phyloP scores from a whole-genome alignment of 805 yeast species.

The Saccharomyces jurei region DNA sequence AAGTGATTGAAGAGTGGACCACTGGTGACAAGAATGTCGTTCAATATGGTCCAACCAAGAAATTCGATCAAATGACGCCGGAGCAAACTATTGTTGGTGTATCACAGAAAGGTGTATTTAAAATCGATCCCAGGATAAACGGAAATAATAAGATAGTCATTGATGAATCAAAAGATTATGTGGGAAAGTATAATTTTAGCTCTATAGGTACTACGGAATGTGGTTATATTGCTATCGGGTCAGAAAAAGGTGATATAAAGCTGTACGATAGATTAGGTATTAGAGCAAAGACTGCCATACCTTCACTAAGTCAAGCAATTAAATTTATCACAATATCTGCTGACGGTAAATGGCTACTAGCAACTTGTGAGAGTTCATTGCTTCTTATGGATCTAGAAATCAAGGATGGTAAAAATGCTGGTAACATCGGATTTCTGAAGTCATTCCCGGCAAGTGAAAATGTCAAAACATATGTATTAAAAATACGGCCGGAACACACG shows the following conservation, averaged over 20 bases:
- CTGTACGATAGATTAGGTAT: slow-evolving; percentile 66
- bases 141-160: slow-evolving; percentile 51
- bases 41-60: slow-evolving; percentile 60
- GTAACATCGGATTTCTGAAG: slow-evolving; percentile 54
- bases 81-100: slow-evolving; percentile 73
- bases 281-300: slow-evolving; percentile 69
- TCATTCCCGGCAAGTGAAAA: slow-evolving; percentile 56
- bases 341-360: slow-evolving; percentile 75
- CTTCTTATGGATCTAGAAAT: slow-evolving; percentile 61
- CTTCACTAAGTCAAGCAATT: slow-evolving; percentile 74
- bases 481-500: slow-evolving; percentile 63
- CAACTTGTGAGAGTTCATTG: slow-evolving; percentile 68
- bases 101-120: slow-evolving; percentile 56
- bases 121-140: slow-evolving; percentile 68
- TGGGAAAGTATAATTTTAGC: slow-evolving; percentile 47
- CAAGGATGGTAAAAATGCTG: slow-evolving; percentile 52
- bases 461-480: slow-evolving; percentile 62
- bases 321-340: slow-evolving; percentile 62
- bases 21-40: slow-evolving; percentile 44
- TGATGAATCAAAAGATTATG: slow-evolving; percentile 45
- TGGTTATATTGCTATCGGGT: slow-evolving; percentile 73
- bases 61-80: slow-evolving; percentile 62
- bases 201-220: slow-evolving; percentile 61
- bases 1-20: slow-evolving; percentile 81
- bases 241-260: slow-evolving; percentile 66